Conservation (phyloP, 2,329 filamentous ascomycete species). For the Fusarium tjaetaba region DNA sequence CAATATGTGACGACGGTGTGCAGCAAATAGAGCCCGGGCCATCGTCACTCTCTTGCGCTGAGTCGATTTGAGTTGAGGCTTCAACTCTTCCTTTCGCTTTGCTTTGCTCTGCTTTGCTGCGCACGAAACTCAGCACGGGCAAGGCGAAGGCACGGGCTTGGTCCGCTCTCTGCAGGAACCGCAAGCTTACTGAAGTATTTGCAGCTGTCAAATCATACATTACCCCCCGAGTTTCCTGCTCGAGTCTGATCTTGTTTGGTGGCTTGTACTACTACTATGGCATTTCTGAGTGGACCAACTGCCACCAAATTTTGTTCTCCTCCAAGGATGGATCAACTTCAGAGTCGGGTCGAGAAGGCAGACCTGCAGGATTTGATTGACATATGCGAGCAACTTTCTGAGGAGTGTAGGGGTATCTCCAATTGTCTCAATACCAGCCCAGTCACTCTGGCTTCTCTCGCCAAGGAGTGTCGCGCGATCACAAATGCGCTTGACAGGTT, state of each 20-base stretch:
- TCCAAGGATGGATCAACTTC: conserved; percentile 39
- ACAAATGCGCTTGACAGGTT: conserved; percentile 42
- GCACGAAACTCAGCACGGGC: conserved; percentile 23
- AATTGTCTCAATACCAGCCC: conserved; percentile 44
- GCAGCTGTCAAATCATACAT: conserved; percentile 34
- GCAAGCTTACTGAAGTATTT: conserved; percentile 13
- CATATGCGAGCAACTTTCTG: conserved; percentile 41
- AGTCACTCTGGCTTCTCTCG: conserved; percentile 38
- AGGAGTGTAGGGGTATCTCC: conserved; percentile 39
- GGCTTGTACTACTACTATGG: conserved; percentile 16
- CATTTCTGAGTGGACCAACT: conserved; percentile 17
- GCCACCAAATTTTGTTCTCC: conserved; percentile 6
- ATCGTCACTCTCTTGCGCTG: conserved; percentile 21
- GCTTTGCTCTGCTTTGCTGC: neutral
- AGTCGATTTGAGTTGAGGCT: conserved; percentile 7
- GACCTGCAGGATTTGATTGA: conserved; percentile 40
- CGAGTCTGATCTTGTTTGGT: neutral
- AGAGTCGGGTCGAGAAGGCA: conserved; percentile 38
- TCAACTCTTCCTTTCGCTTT: conserved; percentile 14
- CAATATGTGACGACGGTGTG: conserved; percentile 30
- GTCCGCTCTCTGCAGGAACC: conserved; percentile 21
- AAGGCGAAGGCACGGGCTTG: conserved; percentile 36
- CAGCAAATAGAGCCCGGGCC: conserved; percentile 27
- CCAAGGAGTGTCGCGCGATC: conserved; percentile 42
- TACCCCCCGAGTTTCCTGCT: conserved; percentile 26